phyloP scores from a whole-genome alignment of 2,329 filamentous ascomycete genomes.

The Trichoderma atrobrunneum region DNA sequence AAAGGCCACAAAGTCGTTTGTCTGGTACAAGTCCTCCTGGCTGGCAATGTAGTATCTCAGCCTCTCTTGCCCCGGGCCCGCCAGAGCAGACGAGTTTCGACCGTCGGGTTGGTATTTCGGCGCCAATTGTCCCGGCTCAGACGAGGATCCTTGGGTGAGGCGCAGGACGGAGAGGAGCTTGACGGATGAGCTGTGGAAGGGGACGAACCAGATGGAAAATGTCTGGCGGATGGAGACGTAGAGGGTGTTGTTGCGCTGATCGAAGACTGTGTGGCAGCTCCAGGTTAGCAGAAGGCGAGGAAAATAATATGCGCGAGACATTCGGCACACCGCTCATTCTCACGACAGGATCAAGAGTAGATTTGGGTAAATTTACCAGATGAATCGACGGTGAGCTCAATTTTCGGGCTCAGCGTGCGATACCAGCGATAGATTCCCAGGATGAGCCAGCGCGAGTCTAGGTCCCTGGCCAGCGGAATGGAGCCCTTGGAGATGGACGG shows the following conservation, averaged over 20 bases:
- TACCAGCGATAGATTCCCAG: slow-evolving; percentile 77
- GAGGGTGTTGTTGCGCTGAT: slow-evolving; percentile 62
- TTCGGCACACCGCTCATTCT: neutral
- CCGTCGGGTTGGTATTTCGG: slow-evolving; percentile 23
- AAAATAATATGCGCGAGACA: neutral
- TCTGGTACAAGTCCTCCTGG: slow-evolving; percentile 82
- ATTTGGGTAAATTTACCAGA: slow-evolving; percentile 37
- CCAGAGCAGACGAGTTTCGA: slow-evolving; percentile 20
- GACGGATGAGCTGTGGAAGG: slow-evolving; percentile 68
- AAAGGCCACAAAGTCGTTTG: slow-evolving; percentile 73
- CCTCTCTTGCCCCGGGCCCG: slow-evolving; percentile 24
- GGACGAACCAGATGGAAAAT: slow-evolving; percentile 75
- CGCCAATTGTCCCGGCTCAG: slow-evolving; percentile 11
- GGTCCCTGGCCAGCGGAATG: slow-evolving; percentile 39
- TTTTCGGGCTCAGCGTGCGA: slow-evolving; percentile 73
- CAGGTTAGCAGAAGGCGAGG: no score
- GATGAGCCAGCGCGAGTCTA: slow-evolving; percentile 66
- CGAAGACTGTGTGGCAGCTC: slow-evolving; percentile 57
- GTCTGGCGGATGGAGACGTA: slow-evolving; percentile 73
- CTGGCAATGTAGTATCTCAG: slow-evolving; percentile 64
- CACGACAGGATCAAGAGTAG: neutral
- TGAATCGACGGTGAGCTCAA: slow-evolving; percentile 64
- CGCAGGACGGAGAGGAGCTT: slow-evolving; percentile 65
- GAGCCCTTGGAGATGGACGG: slow-evolving; percentile 46
- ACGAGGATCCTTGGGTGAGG: slow-evolving; percentile 48